phyloP scores from a whole-genome alignment of 345 rosid species.

The Euphorbia peplus region DNA sequence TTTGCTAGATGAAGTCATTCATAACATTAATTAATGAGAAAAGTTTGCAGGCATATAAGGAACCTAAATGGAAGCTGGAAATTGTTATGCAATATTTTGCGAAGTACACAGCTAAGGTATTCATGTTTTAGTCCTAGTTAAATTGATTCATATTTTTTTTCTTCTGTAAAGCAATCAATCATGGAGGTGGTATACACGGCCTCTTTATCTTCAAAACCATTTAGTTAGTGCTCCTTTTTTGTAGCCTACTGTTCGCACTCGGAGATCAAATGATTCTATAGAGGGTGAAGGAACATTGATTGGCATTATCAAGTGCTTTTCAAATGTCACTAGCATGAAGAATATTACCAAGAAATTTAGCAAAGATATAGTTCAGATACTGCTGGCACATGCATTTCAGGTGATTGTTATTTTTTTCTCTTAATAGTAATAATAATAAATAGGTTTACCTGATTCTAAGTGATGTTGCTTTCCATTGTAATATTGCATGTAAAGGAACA shows the following conservation, averaged over 20 bases:
- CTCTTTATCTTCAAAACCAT: background rate
- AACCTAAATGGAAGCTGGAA: constrained; percentile 85
- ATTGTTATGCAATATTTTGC: constrained; percentile 57
- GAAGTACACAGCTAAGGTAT: constrained; percentile 66
- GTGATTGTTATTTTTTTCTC: constrained; percentile 30
- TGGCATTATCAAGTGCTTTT: constrained; percentile 56
- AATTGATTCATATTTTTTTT: background rate
- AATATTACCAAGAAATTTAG: constrained; percentile 55
- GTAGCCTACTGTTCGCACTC: constrained; percentile 67
- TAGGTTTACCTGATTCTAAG: background rate
- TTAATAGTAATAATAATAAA: background rate
- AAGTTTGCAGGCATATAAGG: constrained; percentile 53
- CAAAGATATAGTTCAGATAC: constrained; percentile 55
- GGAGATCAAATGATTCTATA: constrained; percentile 42
- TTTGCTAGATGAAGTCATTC: background rate
- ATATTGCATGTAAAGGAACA: background rate
- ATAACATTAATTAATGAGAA: background rate
- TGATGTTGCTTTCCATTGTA: background rate
- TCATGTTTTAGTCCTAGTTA: background rate
- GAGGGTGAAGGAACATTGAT: constrained; percentile 39
- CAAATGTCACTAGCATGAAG: constrained; percentile 38
- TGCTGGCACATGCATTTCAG: constrained; percentile 74
- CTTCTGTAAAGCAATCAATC: background rate
- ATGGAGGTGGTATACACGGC: background rate
- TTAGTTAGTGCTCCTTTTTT: background rate